A percentile compares a stretch with the other conserved stretches of the same genome.
Evolutionary conservation across 768 basidiomycete species (phyloP).

Genomic region (Auricularia auricula-judae): DNA sequence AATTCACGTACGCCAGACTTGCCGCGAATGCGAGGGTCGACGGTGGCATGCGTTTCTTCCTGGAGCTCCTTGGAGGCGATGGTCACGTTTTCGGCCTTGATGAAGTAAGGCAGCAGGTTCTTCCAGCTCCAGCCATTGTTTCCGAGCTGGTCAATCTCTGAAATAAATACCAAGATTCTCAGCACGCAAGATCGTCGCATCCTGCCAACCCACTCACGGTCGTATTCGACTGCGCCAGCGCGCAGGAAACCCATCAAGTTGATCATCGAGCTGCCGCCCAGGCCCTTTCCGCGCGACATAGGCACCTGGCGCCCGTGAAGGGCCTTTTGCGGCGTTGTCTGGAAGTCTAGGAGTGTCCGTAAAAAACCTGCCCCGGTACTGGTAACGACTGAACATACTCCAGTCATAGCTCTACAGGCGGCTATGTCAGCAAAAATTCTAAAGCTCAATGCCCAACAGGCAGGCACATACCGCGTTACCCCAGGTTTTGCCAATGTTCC

Average conservation of each 20-base stretch:
- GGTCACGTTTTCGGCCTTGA: constrained; percentile 2
- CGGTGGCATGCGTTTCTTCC: background rate
- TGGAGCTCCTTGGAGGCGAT: background rate
- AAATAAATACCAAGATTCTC: no score
- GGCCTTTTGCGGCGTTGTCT: background rate
- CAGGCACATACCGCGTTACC: background rate
- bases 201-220: background rate
- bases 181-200: no score
- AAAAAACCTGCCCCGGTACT: background rate
- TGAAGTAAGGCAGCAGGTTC: constrained; percentile 8
- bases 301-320: background rate
- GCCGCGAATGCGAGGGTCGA: background rate
- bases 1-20: background rate
- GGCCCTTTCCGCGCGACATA: constrained; percentile 14
- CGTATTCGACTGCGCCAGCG: background rate
- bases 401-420: background rate
- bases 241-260: constrained; percentile 24
- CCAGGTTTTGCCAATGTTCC: background rate
- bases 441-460: background rate
- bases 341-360: background rate
- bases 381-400: background rate
- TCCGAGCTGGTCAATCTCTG: background rate
- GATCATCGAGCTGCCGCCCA: constrained; percentile 33
- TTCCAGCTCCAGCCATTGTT: constrained; percentile 6
- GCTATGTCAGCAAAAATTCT: background rate